Evolutionary conservation across 106 monocot genomes (phyloP), one percentile per base, ranked within the genome.

Genomic region (Dendrobium officinale): DNA sequence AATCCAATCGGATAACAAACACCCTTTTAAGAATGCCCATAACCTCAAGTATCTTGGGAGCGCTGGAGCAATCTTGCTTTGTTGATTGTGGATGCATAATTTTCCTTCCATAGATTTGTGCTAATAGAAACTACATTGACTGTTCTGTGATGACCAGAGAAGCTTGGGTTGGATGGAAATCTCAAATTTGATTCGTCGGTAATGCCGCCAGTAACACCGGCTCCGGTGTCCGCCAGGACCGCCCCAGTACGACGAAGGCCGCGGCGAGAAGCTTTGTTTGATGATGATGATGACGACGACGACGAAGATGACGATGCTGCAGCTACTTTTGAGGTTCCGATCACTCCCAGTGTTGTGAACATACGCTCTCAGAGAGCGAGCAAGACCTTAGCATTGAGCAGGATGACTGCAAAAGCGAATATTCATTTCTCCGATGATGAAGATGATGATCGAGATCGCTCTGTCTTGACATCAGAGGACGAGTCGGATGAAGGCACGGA

Each of bases 351-450:
- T 54, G 13, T 86, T 33, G 67, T 54, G 5, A 67, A 66, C 26
- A 26, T n/a, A 18, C 92, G 94, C 0, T 87, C 90, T 22, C 87
- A 95, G 80, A 89, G 98, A 61, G 89, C 90, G 49, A 95, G 98
- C 87, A 99, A 99, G 77, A 86, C 91, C 2, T 88, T 74, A 2
- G 95, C 98, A 42, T 88, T 99, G 86, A 90, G 89, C 82, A 91
- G 84, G 85, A 86, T 99, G 77, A 74, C 88, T 10, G 37, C 84
- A 47, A 80, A 75, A 27, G 51, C 80, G 4, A 66, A 47, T 9
- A 29, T 76, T 67, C 74, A 72, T 10, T 72, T 42, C 29, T 75
- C 86, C 0, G 90, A 90, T 16, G 58, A 86, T 2, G 86, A 84
- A 27, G 78, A 81, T 19, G 89, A 51, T 51, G 51, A 51, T 10